Evolutionary conservation across 2,329 filamentous ascomycete genomes (phyloP).

Genomic region (Fusarium sambucinum): DNA sequence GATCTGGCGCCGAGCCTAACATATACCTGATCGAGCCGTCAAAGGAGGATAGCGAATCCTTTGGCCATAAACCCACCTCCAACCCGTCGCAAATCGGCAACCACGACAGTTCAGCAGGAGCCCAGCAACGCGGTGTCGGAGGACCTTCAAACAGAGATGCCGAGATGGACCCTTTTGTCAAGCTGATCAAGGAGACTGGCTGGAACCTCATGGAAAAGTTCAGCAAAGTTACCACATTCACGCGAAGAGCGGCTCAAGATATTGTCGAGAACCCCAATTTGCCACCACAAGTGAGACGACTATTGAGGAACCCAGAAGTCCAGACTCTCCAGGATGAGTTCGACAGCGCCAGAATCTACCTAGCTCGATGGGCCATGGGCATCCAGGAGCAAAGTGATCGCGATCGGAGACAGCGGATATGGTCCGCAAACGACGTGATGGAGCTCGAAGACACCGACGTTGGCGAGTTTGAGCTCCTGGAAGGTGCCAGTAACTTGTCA

Average conservation of each 20-base stretch:
- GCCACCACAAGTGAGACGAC: constrained; percentile 85
- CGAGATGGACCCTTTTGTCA: constrained; percentile 91
- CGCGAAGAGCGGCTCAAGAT: constrained; percentile 89
- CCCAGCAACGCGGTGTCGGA: constrained; percentile 49
- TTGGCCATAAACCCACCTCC: constrained; percentile 73
- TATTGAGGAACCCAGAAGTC: constrained; percentile 92
- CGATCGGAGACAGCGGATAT: constrained; percentile 87
- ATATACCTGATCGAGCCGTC: constrained; percentile 92
- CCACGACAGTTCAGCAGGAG: constrained; percentile 51
- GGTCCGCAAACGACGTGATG: constrained; percentile 91
- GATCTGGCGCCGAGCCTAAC: constrained; percentile 87
- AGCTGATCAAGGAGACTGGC: constrained; percentile 91
- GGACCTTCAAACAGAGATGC: constrained; percentile 67
- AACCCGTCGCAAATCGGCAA: constrained; percentile 43
- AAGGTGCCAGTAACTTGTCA: constrained; percentile 79
- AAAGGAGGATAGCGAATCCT: constrained; percentile 84
- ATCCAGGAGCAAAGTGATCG: constrained; percentile 96
- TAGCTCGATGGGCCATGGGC: constrained; percentile 98
- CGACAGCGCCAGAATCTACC: constrained; percentile 92
- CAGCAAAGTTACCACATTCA: constrained; percentile 97
- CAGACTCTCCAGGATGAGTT: constrained; percentile 97
- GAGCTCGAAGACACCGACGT: constrained; percentile 95
- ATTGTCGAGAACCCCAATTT: constrained; percentile 91
- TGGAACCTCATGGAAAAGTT: constrained; percentile 98
- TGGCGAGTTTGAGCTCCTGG: constrained; percentile 94